These are phyloP conservation scores for Tricholoma furcatifolium DNA, from an alignment of 768 basidiomycete genomes.

Conservation along the genomic window DNA sequence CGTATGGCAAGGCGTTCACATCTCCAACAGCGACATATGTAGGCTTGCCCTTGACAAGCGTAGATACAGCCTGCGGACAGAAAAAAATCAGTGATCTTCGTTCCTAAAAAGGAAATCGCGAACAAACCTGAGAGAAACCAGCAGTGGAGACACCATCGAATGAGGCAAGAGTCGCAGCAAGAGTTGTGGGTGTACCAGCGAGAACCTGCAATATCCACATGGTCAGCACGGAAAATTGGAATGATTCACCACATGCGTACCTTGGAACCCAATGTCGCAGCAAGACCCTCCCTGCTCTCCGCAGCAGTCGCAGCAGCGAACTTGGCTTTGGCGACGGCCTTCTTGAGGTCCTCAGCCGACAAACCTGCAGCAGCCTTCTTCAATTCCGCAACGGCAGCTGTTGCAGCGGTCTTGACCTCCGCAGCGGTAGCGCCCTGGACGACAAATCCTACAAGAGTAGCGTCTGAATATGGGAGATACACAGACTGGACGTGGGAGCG, in stretches of 20 bases:
- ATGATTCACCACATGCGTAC: constrained; percentile 32
- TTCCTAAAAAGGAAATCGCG: background rate
- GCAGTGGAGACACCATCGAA: constrained; percentile 69
- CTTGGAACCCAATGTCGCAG: constrained; percentile 61
- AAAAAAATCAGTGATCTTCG: background rate
- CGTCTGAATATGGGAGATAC: constrained; percentile 89
- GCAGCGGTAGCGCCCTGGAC: constrained; percentile 66
- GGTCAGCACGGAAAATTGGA: background rate
- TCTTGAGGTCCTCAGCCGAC: constrained; percentile 69
- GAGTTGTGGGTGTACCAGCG: constrained; percentile 46
- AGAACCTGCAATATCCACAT: constrained; percentile 49
- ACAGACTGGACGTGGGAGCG: constrained; percentile 70
- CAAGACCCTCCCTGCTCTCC: constrained; percentile 70
- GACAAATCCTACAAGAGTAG: constrained; percentile 80
- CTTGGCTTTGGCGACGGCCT: constrained; percentile 86
- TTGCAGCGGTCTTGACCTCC: constrained; percentile 66
- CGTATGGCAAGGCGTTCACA: constrained; percentile 70
- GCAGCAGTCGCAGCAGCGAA: constrained; percentile 70
- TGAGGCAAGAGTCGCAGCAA: constrained; percentile 62
- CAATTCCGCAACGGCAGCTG: constrained; percentile 66
- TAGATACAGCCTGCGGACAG: constrained; percentile 52
- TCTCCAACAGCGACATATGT: constrained; percentile 89
- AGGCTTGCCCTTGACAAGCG: constrained; percentile 73
- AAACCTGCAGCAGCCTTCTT: constrained; percentile 61
- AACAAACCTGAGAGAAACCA: constrained; percentile 67